Base-by-base conservation (phyloP, 169 alveolate species). In the Miamiensis avidus region DNA sequence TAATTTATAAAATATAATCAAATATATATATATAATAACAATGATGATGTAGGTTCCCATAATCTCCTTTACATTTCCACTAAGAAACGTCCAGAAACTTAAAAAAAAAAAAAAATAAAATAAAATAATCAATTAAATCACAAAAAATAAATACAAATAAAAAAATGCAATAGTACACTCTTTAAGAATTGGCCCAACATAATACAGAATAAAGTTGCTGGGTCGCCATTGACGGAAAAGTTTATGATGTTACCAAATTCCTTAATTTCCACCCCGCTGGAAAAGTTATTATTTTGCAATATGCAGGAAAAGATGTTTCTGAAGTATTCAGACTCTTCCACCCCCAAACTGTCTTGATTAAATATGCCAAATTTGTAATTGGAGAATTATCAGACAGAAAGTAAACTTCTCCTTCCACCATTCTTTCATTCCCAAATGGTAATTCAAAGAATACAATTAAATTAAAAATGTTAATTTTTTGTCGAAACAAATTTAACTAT, bases 231-330 rank as follows among this genome's bases (percentile, higher is more conserved):
- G 84, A 91, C 74, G 94, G 91, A 31, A 91, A 91, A 64, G 94
- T 95, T 26, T 95, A 93, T 31, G 96, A 95, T 86, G 88, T 95
- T 11, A 88, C 97, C 1, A 86, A 85, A 65, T 95, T 86, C 83
- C 76, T 93, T 30, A 74, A 83, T 34, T 76, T 73, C 31, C 97
- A 95, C 85, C 96, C 97, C 31, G 97, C 96, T 65, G 96, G 97
- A 4, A 78, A 75, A 75, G 4, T 11, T 11, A 49, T 49, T 49
- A 49, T 49, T 49, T 49, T 49, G 20, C 26, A 49, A 20, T 49
- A 49, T 49, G 69, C 69, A 11, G 69, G 69, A 49, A 11, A 49
- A 49, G 69, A 49, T 49, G 69, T 20, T 20, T 11, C 69, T 49
- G 69, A 4, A 11, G 69, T 11, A 11, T 49, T 49, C 20, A 49